Evolutionary conservation across 2,329 filamentous ascomycete genomes (phyloP).

Genomic region (Annulohypoxylon truncatum): DNA sequence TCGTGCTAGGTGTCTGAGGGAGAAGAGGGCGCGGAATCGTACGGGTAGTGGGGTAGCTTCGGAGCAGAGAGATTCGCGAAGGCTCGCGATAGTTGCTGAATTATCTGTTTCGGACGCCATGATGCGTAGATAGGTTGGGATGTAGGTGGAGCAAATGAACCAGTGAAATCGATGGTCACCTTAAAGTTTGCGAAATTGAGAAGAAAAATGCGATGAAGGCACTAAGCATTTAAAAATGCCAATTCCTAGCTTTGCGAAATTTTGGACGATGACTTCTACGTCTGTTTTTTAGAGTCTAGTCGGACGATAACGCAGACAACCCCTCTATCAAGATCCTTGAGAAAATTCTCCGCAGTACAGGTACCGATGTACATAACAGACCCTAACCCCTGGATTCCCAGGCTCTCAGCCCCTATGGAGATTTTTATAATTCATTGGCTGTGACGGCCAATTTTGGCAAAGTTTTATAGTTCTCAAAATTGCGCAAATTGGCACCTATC

Average conservation of each 20-base stretch:
- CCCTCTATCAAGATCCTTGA: slow-evolving; percentile 26
- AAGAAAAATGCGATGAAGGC: background rate
- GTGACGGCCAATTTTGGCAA: background rate
- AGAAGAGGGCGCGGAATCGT: slow-evolving; percentile 97
- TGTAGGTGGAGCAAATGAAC: too few relatives aligned
- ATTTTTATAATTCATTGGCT: background rate
- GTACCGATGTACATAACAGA: background rate
- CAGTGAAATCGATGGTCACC: background rate
- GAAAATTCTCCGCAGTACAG: slow-evolving; percentile 22
- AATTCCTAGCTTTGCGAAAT: slow-evolving; percentile 16
- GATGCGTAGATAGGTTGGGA: background rate
- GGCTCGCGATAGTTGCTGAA: slow-evolving; percentile 64
- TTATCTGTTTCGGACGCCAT: slow-evolving; percentile 45
- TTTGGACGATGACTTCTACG: slow-evolving; percentile 13
- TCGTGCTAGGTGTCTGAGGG: slow-evolving; percentile 90
- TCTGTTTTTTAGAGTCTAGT: background rate
- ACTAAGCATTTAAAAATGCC: background rate
- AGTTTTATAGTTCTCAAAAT: background rate
- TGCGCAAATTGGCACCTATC: too few relatives aligned
- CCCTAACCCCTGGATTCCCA: background rate
- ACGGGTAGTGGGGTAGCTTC: slow-evolving; percentile 85
- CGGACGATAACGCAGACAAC: slow-evolving; percentile 30
- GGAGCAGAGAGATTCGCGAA: slow-evolving; percentile 81
- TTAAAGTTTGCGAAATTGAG: background rate
- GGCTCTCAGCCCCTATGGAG: too few relatives aligned